phyloP scores from a whole-genome alignment of 2,329 filamentous ascomycete species.

The Hortaea sp. region DNA sequence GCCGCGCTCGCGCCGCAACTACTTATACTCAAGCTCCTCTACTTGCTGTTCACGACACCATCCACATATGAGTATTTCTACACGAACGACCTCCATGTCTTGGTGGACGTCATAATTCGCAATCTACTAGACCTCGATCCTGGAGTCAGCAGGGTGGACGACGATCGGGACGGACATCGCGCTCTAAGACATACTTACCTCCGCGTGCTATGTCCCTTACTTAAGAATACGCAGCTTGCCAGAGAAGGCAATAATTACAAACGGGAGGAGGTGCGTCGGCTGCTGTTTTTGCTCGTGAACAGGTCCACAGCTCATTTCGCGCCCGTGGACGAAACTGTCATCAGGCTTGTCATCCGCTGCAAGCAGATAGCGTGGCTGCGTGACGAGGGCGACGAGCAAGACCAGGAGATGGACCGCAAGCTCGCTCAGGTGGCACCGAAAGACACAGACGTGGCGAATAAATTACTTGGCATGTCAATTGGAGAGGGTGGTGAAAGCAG shows the following conservation, averaged over 20 bases:
- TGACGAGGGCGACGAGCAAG: constrained; percentile 23
- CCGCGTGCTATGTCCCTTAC: constrained; percentile 78
- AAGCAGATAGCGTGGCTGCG: constrained; percentile 28
- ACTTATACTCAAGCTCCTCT: constrained; percentile 90
- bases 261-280: constrained; percentile 66
- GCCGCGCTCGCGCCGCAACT: constrained; percentile 86
- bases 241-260: constrained; percentile 79
- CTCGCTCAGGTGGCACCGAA: constrained; percentile 18
- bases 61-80: constrained; percentile 97
- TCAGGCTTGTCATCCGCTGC: constrained; percentile 68
- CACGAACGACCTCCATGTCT: constrained; percentile 88
- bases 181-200: constrained; percentile 85
- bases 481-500: constrained; percentile 60
- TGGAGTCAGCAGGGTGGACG: constrained; percentile 43
- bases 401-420: constrained; percentile 18
- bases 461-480: constrained; percentile 62
- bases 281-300: constrained; percentile 57
- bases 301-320: constrained; percentile 55
- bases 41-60: constrained; percentile 85
- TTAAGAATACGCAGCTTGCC: constrained; percentile 84
- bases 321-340: constrained; percentile 68
- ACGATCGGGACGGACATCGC: constrained; percentile 22
- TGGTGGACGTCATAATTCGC: constrained; percentile 90
- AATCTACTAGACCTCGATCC: constrained; percentile 93
- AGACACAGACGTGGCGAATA: constrained; percentile 32